Evolutionary conservation across 768 basidiomycete genomes (phyloP).

Genomic region (Pleurotus eryngii): DNA sequence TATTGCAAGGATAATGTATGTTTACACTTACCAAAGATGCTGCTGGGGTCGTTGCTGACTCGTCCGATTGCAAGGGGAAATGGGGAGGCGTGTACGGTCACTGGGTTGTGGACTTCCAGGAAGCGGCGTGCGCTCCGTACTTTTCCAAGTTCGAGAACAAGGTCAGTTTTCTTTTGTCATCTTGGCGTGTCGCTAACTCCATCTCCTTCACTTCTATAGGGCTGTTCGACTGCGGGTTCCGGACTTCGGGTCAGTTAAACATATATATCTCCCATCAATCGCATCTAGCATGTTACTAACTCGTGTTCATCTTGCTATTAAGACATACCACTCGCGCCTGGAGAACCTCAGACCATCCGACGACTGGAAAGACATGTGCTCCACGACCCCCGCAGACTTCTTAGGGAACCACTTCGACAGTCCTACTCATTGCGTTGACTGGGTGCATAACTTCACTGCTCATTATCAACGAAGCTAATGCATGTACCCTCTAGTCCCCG

Average conservation of each 20-base stretch:
- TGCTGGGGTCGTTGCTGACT: too few relatives aligned
- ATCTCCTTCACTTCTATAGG: conserved; percentile 8
- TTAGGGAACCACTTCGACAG: not conserved
- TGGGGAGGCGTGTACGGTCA: conserved; percentile 16
- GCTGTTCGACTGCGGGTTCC: conserved; percentile 10
- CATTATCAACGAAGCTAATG: not conserved
- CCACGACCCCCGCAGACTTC: not conserved
- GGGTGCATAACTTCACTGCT: not conserved
- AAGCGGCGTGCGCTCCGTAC: conserved; percentile 22
- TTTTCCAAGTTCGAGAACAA: conserved; percentile 27
- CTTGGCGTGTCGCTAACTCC: too few relatives aligned
- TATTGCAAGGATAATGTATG: not conserved
- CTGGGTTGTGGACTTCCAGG: conserved; percentile 21
- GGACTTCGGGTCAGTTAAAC: conserved; percentile 8
- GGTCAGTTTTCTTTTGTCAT: conserved; percentile 8
- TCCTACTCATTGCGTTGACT: not conserved
- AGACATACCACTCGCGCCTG: not conserved
- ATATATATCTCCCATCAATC: not conserved
- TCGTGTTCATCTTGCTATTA: not conserved
- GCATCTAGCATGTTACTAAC: not conserved
- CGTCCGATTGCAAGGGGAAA: too few relatives aligned
- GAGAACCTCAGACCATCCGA: not conserved
- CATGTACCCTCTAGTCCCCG: not conserved
- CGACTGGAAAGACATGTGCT: not conserved
- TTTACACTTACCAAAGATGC: too few relatives aligned